These are phyloP conservation scores for Linum tenue DNA, from an alignment of 345 rosid genomes.

Conservation along the genomic window DNA sequence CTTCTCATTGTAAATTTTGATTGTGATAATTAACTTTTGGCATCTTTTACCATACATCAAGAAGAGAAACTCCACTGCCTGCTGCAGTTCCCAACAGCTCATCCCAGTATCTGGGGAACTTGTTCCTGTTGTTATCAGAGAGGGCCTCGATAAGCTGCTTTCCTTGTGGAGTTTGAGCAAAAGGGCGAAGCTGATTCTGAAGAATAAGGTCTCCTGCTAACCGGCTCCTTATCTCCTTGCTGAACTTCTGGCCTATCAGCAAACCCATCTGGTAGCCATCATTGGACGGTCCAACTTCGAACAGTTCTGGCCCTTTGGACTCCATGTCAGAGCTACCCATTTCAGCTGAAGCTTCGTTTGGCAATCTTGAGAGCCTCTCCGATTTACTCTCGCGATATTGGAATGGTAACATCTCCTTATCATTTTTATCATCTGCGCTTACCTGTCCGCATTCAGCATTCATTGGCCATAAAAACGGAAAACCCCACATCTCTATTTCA, in stretches of 20 bases:
- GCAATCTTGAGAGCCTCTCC: background rate
- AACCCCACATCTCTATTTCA: too few species aligned
- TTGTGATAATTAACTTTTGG: background rate
- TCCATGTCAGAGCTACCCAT: conserved; percentile 4
- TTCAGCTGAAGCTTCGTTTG: background rate
- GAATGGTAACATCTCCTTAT: conserved; percentile 4
- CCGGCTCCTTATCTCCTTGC: conserved; percentile 34
- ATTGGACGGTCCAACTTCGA: conserved; percentile 50
- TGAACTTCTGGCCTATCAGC: conserved; percentile 41
- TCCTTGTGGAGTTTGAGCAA: conserved; percentile 25
- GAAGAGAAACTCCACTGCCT: conserved; percentile 45
- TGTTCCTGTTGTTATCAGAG: conserved; percentile 28
- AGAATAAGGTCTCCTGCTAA: conserved; percentile 38
- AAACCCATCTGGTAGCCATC: conserved; percentile 38
- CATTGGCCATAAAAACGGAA: too few species aligned
- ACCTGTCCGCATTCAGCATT: too few species aligned
- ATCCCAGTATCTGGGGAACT: conserved; percentile 44
- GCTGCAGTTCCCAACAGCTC: conserved; percentile 49
- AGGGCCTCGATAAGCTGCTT: conserved; percentile 27
- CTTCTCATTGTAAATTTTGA: too few species aligned
- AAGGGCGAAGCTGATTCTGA: conserved; percentile 44
- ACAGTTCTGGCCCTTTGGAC: conserved; percentile 28
- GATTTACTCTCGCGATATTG: background rate
- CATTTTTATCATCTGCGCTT: conserved; percentile 1
- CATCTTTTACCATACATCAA: conserved; percentile 23